Evolutionary conservation across 768 basidiomycete species (phyloP).

Genomic region (Boletus rufocinnamomeus): DNA sequence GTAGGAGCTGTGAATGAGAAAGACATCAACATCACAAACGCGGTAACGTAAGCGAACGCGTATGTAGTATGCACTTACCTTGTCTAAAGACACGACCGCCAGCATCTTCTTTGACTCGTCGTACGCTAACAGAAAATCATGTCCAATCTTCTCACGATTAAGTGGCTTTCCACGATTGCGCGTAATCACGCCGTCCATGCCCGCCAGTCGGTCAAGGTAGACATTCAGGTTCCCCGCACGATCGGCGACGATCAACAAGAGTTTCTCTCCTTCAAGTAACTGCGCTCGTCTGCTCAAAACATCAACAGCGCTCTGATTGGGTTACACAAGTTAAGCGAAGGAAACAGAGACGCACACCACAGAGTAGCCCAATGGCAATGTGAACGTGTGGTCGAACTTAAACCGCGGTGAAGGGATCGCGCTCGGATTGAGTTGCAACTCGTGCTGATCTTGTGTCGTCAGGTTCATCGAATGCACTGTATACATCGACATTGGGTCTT

Average conservation of each 20-base stretch:
- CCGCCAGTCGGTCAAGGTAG: slow-evolving; percentile 39
- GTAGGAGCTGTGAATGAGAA: slow-evolving; percentile 26
- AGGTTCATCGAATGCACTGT: slow-evolving; percentile 32
- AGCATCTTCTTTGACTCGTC: slow-evolving; percentile 55
- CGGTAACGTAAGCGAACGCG: not conserved
- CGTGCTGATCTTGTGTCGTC: slow-evolving; percentile 31
- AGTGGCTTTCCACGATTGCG: slow-evolving; percentile 34
- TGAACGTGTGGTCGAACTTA: slow-evolving; percentile 16
- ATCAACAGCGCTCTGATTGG: not conserved
- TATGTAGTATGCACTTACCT: slow-evolving; percentile 30
- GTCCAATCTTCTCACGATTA: slow-evolving; percentile 48
- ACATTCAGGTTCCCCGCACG: slow-evolving; percentile 36
- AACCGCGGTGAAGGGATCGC: slow-evolving; percentile 29
- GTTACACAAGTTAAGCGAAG: not conserved
- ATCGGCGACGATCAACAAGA: slow-evolving; percentile 46
- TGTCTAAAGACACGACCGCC: slow-evolving; percentile 44
- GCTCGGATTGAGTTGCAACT: slow-evolving; percentile 26
- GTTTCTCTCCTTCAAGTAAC: slow-evolving; percentile 41
- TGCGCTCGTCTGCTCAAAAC: slow-evolving; percentile 38
- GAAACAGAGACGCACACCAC: slow-evolving; percentile 15
- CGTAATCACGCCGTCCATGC: slow-evolving; percentile 36
- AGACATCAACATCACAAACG: not conserved
- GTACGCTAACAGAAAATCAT: slow-evolving; percentile 47
- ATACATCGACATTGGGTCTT: slow-evolving; percentile 19
- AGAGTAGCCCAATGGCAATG: slow-evolving; percentile 21